Percentiles rank a stretch among this genome's conserved stretches.
Evolutionary conservation across 2,329 filamentous ascomycete species (phyloP).

Genomic region (Tolypocladium ovalisporum): DNA sequence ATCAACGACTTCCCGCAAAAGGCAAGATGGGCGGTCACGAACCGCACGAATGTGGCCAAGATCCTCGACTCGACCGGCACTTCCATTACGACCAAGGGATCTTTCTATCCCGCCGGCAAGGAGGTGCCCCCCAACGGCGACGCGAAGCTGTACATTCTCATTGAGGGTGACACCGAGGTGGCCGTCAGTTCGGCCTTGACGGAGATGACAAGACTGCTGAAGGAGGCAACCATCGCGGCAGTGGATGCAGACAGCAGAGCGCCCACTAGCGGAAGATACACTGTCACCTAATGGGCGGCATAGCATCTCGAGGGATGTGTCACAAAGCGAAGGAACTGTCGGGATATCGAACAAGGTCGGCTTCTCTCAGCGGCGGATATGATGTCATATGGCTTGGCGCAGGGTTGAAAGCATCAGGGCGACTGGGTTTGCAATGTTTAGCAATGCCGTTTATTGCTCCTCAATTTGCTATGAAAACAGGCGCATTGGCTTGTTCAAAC

Average conservation of each 20-base stretch:
- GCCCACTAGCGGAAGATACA: conserved; percentile 74
- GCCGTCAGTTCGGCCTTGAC: conserved; percentile 83
- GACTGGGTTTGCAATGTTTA: background rate
- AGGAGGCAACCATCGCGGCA: conserved; percentile 82
- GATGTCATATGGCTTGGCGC: background rate
- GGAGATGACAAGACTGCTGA: conserved; percentile 77
- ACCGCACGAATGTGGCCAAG: conserved; percentile 95
- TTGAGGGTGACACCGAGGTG: conserved; percentile 93
- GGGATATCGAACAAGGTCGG: background rate
- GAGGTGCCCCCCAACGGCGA: conserved; percentile 63
- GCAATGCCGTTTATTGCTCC: background rate
- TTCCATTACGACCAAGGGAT: conserved; percentile 95
- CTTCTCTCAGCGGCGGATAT: background rate
- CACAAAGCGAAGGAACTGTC: background rate
- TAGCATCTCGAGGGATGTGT: background rate
- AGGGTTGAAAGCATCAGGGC: background rate
- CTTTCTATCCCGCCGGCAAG: conserved; percentile 74
- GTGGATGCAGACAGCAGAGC: conserved; percentile 76
- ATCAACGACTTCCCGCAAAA: conserved; percentile 99
- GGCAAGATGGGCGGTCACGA: conserved; percentile 96
- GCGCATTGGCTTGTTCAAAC: background rate
- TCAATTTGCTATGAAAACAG: background rate
- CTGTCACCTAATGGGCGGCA: conserved; percentile 51
- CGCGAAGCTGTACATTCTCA: conserved; percentile 95
- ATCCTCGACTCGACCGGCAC: conserved; percentile 91